Conservation (phyloP, 176 grass and related monocot genomes). For the Ensete glaucum region DNA sequence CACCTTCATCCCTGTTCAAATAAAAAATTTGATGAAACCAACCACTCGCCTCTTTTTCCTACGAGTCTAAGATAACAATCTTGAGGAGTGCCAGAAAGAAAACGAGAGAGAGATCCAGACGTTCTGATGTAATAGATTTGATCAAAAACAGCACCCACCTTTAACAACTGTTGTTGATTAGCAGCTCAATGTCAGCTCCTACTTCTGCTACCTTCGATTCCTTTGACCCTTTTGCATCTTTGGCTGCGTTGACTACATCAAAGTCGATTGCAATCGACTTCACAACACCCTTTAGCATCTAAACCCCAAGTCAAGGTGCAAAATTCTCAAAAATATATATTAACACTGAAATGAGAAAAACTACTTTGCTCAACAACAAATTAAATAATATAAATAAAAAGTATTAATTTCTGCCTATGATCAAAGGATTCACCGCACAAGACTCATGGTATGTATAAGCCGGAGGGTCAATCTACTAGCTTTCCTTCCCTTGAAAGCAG, state of each 20-base stretch:
- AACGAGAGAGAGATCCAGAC: neutral
- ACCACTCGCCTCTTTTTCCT: too few relatives aligned
- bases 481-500: too few relatives aligned
- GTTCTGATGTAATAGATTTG: neutral
- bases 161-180: constrained; percentile 42
- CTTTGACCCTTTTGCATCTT: constrained; percentile 52
- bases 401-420: too few relatives aligned
- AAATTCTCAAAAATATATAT: neutral
- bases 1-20: too few relatives aligned
- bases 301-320: constrained; percentile 39
- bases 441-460: too few relatives aligned
- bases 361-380: neutral
- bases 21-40: too few relatives aligned
- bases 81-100: too few relatives aligned
- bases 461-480: too few relatives aligned
- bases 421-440: too few relatives aligned
- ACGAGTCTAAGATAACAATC: too few relatives aligned
- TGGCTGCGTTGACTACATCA: constrained; percentile 60
- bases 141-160: neutral
- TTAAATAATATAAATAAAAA: neutral
- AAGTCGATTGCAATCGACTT: constrained; percentile 90
- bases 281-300: constrained; percentile 83
- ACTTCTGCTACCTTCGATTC: constrained; percentile 75
- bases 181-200: constrained; percentile 58
- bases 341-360: neutral